A percentile compares a stretch with the other conserved stretches of the same genome.
These are phyloP conservation scores for Penicillium capsulatum DNA, from an alignment of 2,329 filamentous ascomycete species.

Conservation along the genomic window DNA sequence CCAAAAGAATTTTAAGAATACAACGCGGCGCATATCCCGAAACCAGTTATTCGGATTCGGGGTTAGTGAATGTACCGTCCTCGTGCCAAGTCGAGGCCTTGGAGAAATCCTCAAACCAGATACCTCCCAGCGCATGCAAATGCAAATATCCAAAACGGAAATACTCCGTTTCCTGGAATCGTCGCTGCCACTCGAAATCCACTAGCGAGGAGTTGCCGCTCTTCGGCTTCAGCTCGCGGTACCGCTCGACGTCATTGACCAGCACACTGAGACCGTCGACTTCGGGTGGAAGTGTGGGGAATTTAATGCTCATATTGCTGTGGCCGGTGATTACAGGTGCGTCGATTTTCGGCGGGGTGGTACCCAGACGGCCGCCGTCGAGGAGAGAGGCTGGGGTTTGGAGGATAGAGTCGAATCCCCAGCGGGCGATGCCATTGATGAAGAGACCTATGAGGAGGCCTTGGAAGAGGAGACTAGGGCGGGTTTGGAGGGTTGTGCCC, in stretches of 20 bases:
- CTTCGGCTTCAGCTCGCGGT: conserved; percentile 49
- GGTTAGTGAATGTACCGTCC: conserved; percentile 12
- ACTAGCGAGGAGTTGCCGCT: conserved; percentile 19
- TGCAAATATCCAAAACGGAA: conserved; percentile 44
- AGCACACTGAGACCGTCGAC: conserved; percentile 55
- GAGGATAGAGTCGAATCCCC: conserved; percentile 59
- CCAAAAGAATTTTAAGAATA: too few species aligned
- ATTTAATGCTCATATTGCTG: conserved; percentile 36
- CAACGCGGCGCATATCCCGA: too few species aligned
- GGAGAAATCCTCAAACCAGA: conserved; percentile 42
- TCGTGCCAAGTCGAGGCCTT: conserved; percentile 29
- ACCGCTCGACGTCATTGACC: conserved; percentile 60
- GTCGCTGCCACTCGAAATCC: conserved; percentile 38
- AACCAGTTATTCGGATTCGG: conserved; percentile 1
- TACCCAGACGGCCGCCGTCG: conserved; percentile 34
- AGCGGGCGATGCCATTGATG: conserved; percentile 61
- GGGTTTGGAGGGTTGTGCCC: conserved; percentile 56
- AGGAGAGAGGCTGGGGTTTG: conserved; percentile 52
- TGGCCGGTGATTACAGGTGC: conserved; percentile 14
- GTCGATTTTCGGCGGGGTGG: conserved; percentile 30
- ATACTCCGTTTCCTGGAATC: conserved; percentile 34
- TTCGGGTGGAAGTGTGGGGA: conserved; percentile 27
- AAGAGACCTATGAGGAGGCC: conserved; percentile 59
- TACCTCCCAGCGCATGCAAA: conserved; percentile 31
- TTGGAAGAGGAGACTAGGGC: conserved; percentile 57